Conservation (phyloP, 805 yeast species). For the Vanderwaltozyma tropicalis region DNA sequence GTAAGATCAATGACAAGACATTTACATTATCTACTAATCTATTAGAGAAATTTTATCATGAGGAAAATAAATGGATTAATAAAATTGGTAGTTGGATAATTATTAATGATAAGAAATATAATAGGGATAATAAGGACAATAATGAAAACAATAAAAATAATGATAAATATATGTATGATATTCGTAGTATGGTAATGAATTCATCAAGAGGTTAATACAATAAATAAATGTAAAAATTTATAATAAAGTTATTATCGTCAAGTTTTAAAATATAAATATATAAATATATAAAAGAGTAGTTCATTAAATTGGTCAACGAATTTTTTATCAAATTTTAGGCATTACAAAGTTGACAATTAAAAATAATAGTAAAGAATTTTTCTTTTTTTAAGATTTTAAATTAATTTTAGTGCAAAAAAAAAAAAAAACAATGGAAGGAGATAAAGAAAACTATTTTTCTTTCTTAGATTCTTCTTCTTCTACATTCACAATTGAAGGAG, state of each 20-base stretch:
- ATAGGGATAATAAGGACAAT: conserved; percentile 3
- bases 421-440: background rate
- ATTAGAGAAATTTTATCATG: conserved; percentile 25
- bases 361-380: no score
- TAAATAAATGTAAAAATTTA: no score
- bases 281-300: no score
- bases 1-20: background rate
- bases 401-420: background rate
- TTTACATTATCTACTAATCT: conserved; percentile 6
- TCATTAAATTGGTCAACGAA: background rate
- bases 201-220: conserved; percentile 18
- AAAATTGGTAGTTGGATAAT: conserved; percentile 26
- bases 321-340: no score
- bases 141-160: conserved; percentile 6
- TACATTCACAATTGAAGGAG: conserved; percentile 2
- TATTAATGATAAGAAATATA: conserved; percentile 8
- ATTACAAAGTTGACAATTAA: no score
- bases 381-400: no score
- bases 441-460: background rate
- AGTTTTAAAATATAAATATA: no score
- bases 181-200: conserved; percentile 27
- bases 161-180: conserved; percentile 26
- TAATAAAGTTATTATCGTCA: no score
- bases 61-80: conserved; percentile 27
- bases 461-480: conserved; percentile 10